Base-by-base conservation (phyloP, 345 rosid genomes). In the Nasturtium officinale region DNA sequence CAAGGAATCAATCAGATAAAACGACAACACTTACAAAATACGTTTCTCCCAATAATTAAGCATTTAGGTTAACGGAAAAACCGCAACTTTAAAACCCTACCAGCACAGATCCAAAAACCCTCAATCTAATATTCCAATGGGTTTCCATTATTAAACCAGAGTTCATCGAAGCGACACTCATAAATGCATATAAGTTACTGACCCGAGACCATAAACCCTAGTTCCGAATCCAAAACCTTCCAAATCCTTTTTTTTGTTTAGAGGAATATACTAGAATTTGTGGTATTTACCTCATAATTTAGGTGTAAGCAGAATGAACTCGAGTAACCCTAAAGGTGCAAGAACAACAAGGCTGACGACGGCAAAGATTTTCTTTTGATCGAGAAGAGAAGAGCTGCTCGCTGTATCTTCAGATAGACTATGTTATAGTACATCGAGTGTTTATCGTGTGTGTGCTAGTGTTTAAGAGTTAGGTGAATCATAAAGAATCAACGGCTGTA, bases 301-400 rank as follows among this genome's bases (percentile, higher is more conserved):
- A 64, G 7, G 7, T n/a, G 38, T 48, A 47, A 71, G 65, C 2
- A 46, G 61, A 33, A 63, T 5, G 53, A 26, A 47, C 28, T 64
- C 28, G 76, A 4, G 65, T 18, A 69, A 77, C 60, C 76, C 76
- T 70, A 63, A 48, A 69, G 28, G 35, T 60, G 59, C 62, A 48
- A 2, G 66, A 32, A 26, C 5, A 21, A 54, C 48, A 54, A 17
- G 3, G 50, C 68, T 13, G 69, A 61, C 72, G 61, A 61, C 50
- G 28, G 20, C 71, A 6, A 9, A 64, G 23, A 59, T 73, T 66
- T 67, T 58, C 50, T 61, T 59, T 40, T 13, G 69, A 67, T 75
- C 74, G 74, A 67, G 30, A 16, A 30, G 74, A 67, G 30, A 16
- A 30, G 54, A 48, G 46, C 30, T 43, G 30, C 17, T 13, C 15